These are phyloP conservation scores for Colletotrichum phormii DNA, from an alignment of 2,329 filamentous ascomycete species.

Conservation along the genomic window DNA sequence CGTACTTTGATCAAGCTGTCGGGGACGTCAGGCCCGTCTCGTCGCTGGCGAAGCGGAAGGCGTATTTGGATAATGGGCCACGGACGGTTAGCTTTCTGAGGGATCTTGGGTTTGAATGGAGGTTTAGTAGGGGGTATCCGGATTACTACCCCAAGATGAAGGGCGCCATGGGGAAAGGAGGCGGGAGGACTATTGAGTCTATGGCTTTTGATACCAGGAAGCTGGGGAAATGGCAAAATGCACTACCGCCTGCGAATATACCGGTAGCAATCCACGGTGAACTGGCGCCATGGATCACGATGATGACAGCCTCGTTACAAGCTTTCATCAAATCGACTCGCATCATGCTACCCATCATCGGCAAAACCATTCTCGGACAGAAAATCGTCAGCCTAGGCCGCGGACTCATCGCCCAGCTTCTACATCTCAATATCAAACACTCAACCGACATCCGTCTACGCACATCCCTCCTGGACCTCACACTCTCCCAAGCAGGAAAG, in stretches of 20 bases:
- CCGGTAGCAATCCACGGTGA: slow-evolving; percentile 36
- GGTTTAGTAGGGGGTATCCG: slow-evolving; percentile 41
- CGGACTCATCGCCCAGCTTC: slow-evolving; percentile 40
- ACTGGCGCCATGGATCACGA: slow-evolving; percentile 11
- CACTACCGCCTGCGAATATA: slow-evolving; percentile 33
- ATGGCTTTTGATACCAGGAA: slow-evolving; percentile 42
- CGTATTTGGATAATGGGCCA: slow-evolving; percentile 46
- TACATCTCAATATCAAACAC: slow-evolving; percentile 37
- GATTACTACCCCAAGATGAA: slow-evolving; percentile 46
- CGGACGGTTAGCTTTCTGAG: slow-evolving; percentile 46
- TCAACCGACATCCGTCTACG: slow-evolving; percentile 27
- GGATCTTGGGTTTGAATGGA: slow-evolving; percentile 43
- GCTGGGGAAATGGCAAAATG: slow-evolving; percentile 42
- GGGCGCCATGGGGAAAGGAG: slow-evolving; percentile 36
- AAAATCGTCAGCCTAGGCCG: slow-evolving; percentile 40
- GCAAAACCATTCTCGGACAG: slow-evolving; percentile 33
- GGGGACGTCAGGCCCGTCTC: slow-evolving; percentile 45
- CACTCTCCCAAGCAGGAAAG: slow-evolving; percentile 38
- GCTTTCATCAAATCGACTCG: slow-evolving; percentile 5
- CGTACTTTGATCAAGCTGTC: slow-evolving; percentile 44
- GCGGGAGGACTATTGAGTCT: slow-evolving; percentile 44
- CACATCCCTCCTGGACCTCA: slow-evolving; percentile 34
- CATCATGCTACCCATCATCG: slow-evolving; percentile 11
- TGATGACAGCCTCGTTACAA: neutral
- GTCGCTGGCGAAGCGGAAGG: slow-evolving; percentile 40